Base-by-base conservation (phyloP, 768 basidiomycete species). In the Paxillus involutus region DNA sequence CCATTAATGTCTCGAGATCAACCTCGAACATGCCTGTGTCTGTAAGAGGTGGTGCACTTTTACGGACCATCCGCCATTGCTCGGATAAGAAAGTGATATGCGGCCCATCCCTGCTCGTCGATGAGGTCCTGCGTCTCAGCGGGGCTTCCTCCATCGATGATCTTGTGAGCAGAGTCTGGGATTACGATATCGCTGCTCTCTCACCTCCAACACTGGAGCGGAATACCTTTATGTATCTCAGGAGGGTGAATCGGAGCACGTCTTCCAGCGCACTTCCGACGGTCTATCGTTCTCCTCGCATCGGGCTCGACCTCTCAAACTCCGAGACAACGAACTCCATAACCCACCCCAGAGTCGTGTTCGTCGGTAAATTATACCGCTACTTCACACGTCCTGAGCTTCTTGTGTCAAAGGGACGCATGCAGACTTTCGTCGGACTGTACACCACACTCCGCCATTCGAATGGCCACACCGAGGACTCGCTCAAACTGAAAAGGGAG, bases 21-120 rank as follows among this genome's bases (percentile, higher is more conserved):
- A n/a, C 53, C 30, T 37, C 56, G 10, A 36, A 44, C 12, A 36
- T 58, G 37, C 58, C 61, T 1, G 50, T 53, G 44, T 57, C 65
- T n/a, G 60, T 79, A 30, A 75, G 82, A 47, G 89, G 89, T 16
- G 89, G 89, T 0, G 78, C 82, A 39, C 78, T 92, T 12, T 68
- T 92, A 17, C 86, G 89, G 19, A 78, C 85, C 11, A 66, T 89
- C 32, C 82, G 83, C 14, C 76, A 80, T 44, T 60, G 73, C 1
- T 66, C 73, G 6, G 76, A 79, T 49, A 61, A 64, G 21, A 79
- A 78, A 51, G 74, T 90, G 33, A 80, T 85, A 44, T 88, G 85
- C 0, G 90, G 90, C 0, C 90, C 89, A 2, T 90, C 88, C 14
- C 76, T 90, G 2, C 79, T 92, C 44, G 89, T 91, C 13, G 89